phyloP scores from a whole-genome alignment of 2,329 filamentous ascomycete genomes.

The Cladosporium phlei region DNA sequence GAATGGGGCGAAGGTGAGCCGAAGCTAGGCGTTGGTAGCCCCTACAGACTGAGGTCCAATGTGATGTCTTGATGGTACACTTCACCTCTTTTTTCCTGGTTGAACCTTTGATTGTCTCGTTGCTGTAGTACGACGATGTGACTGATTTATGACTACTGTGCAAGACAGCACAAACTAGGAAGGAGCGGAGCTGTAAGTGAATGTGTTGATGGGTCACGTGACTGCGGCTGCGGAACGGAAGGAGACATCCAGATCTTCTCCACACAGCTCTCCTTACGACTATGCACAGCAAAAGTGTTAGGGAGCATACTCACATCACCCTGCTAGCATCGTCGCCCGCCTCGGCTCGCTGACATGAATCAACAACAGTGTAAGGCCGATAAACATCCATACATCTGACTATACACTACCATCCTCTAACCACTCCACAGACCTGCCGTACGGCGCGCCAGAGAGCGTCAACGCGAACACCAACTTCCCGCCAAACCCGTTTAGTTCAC shows the following conservation, averaged over 20 bases:
- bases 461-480: conserved; percentile 2
- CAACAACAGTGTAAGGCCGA: background rate
- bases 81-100: no score
- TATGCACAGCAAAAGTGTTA: no score
- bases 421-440: background rate
- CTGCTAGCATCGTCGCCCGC: background rate
- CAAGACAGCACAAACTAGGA: no score
- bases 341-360: background rate
- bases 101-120: no score
- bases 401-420: background rate
- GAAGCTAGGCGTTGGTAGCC: background rate
- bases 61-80: background rate
- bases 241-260: background rate
- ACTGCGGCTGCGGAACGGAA: background rate
- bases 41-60: conserved; percentile 1
- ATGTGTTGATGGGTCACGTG: background rate
- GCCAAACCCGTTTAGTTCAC: conserved; percentile 1
- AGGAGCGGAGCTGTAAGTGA: no score
- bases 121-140: no score
- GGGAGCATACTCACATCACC: background rate
- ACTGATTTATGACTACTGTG: no score
- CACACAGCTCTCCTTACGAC: background rate
- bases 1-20: conserved; percentile 5
- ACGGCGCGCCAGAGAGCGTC: conserved; percentile 1
- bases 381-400: background rate